A percentile compares a stretch with the other conserved stretches of the same genome.
These are phyloP conservation scores for Phytophthora megakarya DNA, from an alignment of 352 stramenopile genomes.

Conservation along the genomic window DNA sequence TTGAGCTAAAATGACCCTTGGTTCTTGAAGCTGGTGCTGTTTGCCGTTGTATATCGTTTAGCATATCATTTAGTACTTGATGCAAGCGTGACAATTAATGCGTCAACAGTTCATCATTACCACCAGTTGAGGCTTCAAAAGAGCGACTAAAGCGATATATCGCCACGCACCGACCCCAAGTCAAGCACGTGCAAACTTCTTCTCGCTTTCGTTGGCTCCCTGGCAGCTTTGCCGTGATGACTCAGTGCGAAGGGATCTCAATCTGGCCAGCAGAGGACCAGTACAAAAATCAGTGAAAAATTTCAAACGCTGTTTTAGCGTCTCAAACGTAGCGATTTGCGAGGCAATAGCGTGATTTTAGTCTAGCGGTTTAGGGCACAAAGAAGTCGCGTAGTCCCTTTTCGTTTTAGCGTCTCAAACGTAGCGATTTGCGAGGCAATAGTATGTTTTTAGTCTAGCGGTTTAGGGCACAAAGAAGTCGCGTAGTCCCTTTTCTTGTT, in stretches of 20 bases:
- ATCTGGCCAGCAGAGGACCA: not conserved
- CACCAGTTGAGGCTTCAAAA: not conserved
- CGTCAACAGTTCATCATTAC: not conserved
- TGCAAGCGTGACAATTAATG: not conserved
- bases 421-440: slow-evolving; percentile 4
- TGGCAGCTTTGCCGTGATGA: not conserved
- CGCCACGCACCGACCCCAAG: not conserved
- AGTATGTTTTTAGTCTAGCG: slow-evolving; percentile 1
- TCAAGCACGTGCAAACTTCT: not conserved
- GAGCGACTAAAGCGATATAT: not conserved
- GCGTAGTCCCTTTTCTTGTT: not conserved
- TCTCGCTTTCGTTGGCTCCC: not conserved
- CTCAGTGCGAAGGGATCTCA: not conserved
- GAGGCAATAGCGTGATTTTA: slow-evolving; percentile 10
- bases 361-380: not conserved
- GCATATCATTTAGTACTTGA: not conserved
- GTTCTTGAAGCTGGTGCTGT: slow-evolving; percentile 2
- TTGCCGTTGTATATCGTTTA: not conserved
- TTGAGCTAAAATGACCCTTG: not conserved
- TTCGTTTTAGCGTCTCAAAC: not conserved
- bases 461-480: slow-evolving; percentile 20
- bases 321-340: slow-evolving; percentile 1
- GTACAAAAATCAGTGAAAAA: not conserved
- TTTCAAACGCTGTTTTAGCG: slow-evolving; percentile 1
- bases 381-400: slow-evolving; percentile 10